Evolutionary conservation across 805 yeast species (phyloP).

Genomic region (Vanderwaltozyma polyspora): DNA sequence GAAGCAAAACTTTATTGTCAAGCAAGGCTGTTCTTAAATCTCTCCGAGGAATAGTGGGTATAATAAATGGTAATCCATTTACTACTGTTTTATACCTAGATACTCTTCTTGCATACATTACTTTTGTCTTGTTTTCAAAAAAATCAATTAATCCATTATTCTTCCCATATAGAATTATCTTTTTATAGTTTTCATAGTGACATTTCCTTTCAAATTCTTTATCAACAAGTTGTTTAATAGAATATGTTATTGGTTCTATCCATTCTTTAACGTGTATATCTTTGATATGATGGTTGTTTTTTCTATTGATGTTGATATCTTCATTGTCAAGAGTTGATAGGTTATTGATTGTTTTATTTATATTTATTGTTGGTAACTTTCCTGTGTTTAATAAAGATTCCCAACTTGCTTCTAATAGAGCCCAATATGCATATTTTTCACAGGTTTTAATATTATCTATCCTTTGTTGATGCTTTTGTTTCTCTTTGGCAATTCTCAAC

Average conservation of each 20-base stretch:
- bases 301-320: too few relatives aligned
- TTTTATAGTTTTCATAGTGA: slow-evolving; percentile 12
- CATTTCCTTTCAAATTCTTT: slow-evolving; percentile 5
- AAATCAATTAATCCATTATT: slow-evolving; percentile 9
- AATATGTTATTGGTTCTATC: neutral
- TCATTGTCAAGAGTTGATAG: too few relatives aligned
- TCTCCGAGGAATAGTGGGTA: slow-evolving; percentile 11
- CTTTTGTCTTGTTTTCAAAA: slow-evolving; percentile 12
- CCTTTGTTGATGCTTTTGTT: slow-evolving; percentile 12
- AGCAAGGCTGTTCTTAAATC: too few relatives aligned
- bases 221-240: neutral
- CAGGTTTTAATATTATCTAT: slow-evolving; percentile 11
- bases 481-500: slow-evolving; percentile 13
- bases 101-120: slow-evolving; percentile 17
- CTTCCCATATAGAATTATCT: slow-evolving; percentile 6
- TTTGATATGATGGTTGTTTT: too few relatives aligned
- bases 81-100: slow-evolving; percentile 13
- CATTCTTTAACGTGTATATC: too few relatives aligned
- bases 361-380: neutral
- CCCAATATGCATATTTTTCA: slow-evolving; percentile 14
- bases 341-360: neutral
- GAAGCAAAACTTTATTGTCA: too few relatives aligned
- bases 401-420: slow-evolving; percentile 24
- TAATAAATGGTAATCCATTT: slow-evolving; percentile 12
- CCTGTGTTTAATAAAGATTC: slow-evolving; percentile 14